Conservation (phyloP, 1,139 yeast genomes). For the Hansenula sp. region DNA sequence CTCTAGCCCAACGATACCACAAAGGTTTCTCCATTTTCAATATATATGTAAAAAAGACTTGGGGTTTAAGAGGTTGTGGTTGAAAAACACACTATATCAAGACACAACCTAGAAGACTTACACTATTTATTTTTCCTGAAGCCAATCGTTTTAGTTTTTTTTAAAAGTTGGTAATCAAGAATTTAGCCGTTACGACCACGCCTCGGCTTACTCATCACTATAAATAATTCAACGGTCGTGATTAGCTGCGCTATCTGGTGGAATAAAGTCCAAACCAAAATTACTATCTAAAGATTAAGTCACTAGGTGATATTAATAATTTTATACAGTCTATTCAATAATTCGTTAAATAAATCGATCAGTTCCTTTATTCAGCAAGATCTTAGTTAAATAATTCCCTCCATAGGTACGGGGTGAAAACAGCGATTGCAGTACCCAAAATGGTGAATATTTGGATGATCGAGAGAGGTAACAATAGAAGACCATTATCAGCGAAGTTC, state of each 20-base stretch:
- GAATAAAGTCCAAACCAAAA: too few relatives aligned
- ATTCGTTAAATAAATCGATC: too few relatives aligned
- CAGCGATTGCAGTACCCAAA: conserved; percentile 68
- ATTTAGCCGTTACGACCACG: background rate
- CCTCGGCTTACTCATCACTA: background rate
- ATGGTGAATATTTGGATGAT: conserved; percentile 66
- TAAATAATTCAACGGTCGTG: background rate
- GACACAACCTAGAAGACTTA: too few relatives aligned
- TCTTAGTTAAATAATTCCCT: conserved; percentile 31
- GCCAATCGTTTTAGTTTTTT: conserved; percentile 10
- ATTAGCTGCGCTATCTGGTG: too few relatives aligned
- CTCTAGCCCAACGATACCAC: conserved; percentile 58
- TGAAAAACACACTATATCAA: too few relatives aligned
- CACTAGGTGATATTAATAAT: background rate
- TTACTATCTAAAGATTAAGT: background rate
- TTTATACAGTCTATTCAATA: too few relatives aligned
- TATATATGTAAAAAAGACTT: background rate
- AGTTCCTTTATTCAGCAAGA: background rate
- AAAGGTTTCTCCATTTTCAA: conserved; percentile 37
- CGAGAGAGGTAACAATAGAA: conserved; percentile 69
- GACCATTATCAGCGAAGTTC: conserved; percentile 65
- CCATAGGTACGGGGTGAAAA: conserved; percentile 71
- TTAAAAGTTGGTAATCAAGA: conserved; percentile 1
- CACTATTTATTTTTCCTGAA: background rate
- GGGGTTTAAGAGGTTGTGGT: background rate